Evolutionary conservation across 768 basidiomycete genomes (phyloP).

Genomic region (Infundibulicybe gibba): DNA sequence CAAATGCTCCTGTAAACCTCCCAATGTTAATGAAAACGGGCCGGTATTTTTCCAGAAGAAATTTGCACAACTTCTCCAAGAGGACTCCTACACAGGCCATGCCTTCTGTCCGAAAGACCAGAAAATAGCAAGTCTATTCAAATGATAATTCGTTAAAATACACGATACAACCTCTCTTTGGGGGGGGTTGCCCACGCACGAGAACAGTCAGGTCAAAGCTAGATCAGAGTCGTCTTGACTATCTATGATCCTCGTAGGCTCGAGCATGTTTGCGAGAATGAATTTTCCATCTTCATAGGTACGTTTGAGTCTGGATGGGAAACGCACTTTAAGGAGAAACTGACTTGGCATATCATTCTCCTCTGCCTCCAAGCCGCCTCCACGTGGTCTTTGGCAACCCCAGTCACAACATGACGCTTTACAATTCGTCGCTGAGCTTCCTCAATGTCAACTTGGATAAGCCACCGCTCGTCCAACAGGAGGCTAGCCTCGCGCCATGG

Average conservation of each 20-base stretch:
- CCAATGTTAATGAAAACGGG: no score
- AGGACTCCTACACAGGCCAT: no score
- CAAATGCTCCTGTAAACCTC: no score
- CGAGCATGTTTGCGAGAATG: conserved; percentile 38
- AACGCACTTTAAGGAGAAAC: conserved; percentile 9
- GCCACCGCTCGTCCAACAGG: conserved; percentile 77
- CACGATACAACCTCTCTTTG: not conserved
- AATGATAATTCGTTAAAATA: not conserved
- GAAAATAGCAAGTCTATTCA: no score
- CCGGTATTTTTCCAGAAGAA: no score
- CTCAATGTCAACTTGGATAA: conserved; percentile 53
- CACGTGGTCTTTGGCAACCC: conserved; percentile 60
- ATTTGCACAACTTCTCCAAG: no score
- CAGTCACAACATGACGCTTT: conserved; percentile 72
- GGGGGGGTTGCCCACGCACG: not conserved
- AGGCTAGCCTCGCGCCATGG: conserved; percentile 70
- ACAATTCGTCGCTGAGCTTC: conserved; percentile 61
- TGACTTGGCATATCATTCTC: conserved; percentile 77
- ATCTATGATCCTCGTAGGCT: conserved; percentile 39
- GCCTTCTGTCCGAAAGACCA: no score
- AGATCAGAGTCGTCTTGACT: conserved; percentile 26
- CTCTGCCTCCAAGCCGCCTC: conserved; percentile 72
- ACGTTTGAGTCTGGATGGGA: not conserved
- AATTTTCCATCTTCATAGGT: conserved; percentile 39
- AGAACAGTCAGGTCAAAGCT: conserved; percentile 1